Evolutionary conservation across 441 rosid genomes (phyloP).

Genomic region (Breynia disticha): DNA sequence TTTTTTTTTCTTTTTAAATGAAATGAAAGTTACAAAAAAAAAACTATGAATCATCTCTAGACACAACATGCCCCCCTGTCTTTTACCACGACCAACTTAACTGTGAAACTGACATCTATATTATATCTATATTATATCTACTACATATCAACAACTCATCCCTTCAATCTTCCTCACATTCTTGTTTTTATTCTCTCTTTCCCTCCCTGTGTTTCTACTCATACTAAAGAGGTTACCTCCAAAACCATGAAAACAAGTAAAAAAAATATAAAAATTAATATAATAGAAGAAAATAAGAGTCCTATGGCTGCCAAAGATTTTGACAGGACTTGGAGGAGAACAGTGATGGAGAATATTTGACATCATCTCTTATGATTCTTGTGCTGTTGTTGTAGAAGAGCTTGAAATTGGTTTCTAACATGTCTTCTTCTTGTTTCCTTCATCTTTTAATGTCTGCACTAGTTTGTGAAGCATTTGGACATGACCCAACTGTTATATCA

Average conservation of each 20-base stretch:
- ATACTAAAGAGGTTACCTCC: conserved; percentile 6
- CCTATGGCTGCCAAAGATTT: conserved; percentile 14
- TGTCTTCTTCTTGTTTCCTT: conserved; percentile 28
- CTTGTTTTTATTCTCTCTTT: background rate
- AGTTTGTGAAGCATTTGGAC: conserved; percentile 28
- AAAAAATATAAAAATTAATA: no score
- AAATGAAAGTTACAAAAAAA: conserved; percentile 6
- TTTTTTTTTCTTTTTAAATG: background rate
- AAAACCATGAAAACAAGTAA: conserved; percentile 13
- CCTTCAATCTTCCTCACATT: conserved; percentile 3
- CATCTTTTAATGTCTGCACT: conserved; percentile 32
- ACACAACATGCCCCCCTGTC: conserved; percentile 1
- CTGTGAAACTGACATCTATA: background rate
- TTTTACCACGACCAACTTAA: conserved; percentile 2
- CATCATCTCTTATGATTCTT: conserved; percentile 17
- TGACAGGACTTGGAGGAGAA: background rate
- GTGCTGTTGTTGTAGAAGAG: conserved; percentile 9
- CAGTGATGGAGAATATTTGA: background rate
- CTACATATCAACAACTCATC: background rate
- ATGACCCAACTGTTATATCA: conserved; percentile 30
- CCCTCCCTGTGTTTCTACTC: conserved; percentile 1
- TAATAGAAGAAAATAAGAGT: conserved; percentile 4
- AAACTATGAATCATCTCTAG: background rate
- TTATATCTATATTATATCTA: background rate
- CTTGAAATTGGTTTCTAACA: conserved; percentile 7